These are phyloP conservation scores for Pyropia yezoensis DNA, from an alignment of 23 red algal species.

Conservation along the genomic window DNA sequence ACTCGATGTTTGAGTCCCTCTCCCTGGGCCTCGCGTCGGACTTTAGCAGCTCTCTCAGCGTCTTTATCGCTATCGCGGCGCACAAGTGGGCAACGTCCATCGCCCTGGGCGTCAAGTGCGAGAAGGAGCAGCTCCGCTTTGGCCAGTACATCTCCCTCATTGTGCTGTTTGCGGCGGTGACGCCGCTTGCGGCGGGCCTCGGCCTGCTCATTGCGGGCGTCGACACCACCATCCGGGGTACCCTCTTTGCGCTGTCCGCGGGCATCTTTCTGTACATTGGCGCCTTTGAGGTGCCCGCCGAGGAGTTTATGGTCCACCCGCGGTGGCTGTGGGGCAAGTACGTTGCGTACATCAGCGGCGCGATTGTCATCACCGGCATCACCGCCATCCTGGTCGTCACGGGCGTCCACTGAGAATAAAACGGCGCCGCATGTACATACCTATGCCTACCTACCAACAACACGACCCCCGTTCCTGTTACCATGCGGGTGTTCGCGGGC, in stretches of 20 bases:
- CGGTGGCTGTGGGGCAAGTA: constrained; percentile 22
- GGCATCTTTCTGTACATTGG: constrained; percentile 51
- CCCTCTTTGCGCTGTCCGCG: constrained; percentile 31
- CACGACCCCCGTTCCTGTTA: no score
- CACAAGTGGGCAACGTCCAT: constrained; percentile 31
- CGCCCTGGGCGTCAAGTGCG: constrained; percentile 28
- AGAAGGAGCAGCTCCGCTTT: background rate
- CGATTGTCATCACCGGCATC: constrained; percentile 26
- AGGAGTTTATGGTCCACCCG: background rate
- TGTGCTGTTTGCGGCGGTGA: constrained; percentile 12
- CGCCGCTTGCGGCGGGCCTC: constrained; percentile 23
- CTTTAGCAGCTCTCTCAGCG: constrained; percentile 20
- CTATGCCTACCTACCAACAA: no score
- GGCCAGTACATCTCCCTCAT: constrained; percentile 29
- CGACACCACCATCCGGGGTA: constrained; percentile 12
- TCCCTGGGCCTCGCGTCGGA: constrained; percentile 18
- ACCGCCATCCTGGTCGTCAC: constrained; percentile 17
- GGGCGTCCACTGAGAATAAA: constrained; percentile 18
- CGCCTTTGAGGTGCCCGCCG: constrained; percentile 14
- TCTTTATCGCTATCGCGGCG: constrained; percentile 39
- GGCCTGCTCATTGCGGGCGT: constrained; percentile 7
- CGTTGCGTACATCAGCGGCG: constrained; percentile 5
- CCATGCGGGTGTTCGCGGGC: no score
- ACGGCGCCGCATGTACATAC: no score
- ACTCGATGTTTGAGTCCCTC: constrained; percentile 41